Conservation (phyloP, 345 rosid species). For the Moricandia moricandioides region DNA sequence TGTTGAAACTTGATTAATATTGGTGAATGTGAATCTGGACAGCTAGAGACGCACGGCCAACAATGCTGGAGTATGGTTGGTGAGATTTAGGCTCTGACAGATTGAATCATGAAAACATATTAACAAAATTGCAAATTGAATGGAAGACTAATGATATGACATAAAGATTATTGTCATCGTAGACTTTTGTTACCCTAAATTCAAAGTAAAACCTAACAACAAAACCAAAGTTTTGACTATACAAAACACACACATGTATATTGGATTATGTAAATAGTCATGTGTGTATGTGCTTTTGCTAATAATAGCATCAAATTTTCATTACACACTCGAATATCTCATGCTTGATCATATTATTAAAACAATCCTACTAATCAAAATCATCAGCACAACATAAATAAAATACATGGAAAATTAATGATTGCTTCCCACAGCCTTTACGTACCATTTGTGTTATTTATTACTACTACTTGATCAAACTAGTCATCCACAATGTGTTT, state of each 20-base stretch:
- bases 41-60: conserved; percentile 22
- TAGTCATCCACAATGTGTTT: conserved; percentile 59
- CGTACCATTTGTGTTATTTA: conserved; percentile 14
- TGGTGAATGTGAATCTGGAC: conserved; percentile 11
- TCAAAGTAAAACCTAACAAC: conserved; percentile 16
- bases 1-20: not conserved
- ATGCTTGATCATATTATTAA: conserved; percentile 5
- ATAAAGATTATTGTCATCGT: conserved; percentile 21
- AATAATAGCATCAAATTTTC: conserved; percentile 1
- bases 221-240: conserved; percentile 28
- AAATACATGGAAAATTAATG: conserved; percentile 3
- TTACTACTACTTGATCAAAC: not conserved
- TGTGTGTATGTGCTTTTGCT: not conserved
- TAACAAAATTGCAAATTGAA: not conserved
- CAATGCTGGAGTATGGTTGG: conserved; percentile 27
- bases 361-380: not conserved
- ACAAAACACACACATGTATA: not conserved
- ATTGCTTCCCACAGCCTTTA: conserved; percentile 10
- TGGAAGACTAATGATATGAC: conserved; percentile 4
- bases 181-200: conserved; percentile 4
- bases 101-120: not conserved
- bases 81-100: conserved; percentile 4
- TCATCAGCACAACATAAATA: not conserved
- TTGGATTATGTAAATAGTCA: not conserved
- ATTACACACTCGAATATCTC: not conserved